Conservation (phyloP, 305 asterid genomes). For the Andrographis paniculata region DNA sequence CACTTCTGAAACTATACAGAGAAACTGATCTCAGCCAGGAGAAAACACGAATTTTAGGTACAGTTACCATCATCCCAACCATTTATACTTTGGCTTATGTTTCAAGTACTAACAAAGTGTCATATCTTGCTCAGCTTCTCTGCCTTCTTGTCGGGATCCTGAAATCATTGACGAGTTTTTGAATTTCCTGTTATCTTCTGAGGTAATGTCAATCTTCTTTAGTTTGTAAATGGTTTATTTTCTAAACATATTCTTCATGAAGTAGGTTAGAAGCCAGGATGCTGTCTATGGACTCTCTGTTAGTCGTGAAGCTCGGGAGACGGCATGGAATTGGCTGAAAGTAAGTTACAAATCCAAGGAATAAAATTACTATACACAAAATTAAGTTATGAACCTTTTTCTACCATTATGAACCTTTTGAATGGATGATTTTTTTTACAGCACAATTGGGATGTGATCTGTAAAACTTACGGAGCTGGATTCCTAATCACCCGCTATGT, state of each 20-base stretch:
- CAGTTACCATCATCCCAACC: constrained; percentile 8
- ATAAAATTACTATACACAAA: no score
- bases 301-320: constrained; percentile 68
- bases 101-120: constrained; percentile 19
- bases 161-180: constrained; percentile 69
- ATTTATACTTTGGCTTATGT: constrained; percentile 7
- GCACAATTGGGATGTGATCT: constrained; percentile 80
- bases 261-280: constrained; percentile 93
- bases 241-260: neutral
- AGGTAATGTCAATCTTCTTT: constrained; percentile 37
- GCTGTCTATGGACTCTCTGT: constrained; percentile 68
- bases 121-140: constrained; percentile 41
- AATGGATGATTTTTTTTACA: constrained; percentile 32
- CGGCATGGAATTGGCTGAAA: constrained; percentile 87
- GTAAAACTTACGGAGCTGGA: constrained; percentile 76
- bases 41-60: constrained; percentile 85
- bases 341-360: constrained; percentile 32
- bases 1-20: constrained; percentile 65
- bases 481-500: constrained; percentile 69
- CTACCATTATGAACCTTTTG: no score
- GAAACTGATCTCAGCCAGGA: constrained; percentile 98
- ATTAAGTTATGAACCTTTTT: no score
- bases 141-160: constrained; percentile 70
- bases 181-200: constrained; percentile 67
- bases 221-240: constrained; percentile 6